Evolutionary conservation across 2,329 filamentous ascomycete genomes (phyloP).

Genomic region (Aspergillus sp.): DNA sequence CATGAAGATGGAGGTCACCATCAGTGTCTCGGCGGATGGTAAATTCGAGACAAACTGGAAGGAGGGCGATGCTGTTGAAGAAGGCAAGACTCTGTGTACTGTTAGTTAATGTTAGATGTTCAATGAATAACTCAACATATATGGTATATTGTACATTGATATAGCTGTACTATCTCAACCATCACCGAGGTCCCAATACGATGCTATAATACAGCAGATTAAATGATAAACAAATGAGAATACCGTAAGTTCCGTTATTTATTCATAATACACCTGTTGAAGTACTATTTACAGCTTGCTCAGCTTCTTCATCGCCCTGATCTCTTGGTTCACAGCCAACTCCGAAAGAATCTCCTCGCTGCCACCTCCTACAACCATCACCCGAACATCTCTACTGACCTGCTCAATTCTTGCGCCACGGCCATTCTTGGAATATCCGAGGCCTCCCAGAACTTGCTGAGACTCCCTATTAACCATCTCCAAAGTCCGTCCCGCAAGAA

Average conservation of each 20-base stretch:
- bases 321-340: conserved; percentile 52
- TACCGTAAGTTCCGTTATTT: no score
- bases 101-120: neutral
- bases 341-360: conserved; percentile 58
- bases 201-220: no score
- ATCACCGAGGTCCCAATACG: no score
- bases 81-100: conserved; percentile 30
- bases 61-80: conserved; percentile 33
- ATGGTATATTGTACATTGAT: neutral
- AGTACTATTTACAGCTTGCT: conserved; percentile 20
- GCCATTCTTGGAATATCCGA: conserved; percentile 52
- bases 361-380: conserved; percentile 56
- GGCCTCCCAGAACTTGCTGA: conserved; percentile 56
- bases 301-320: conserved; percentile 20
- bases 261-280: neutral
- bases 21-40: conserved; percentile 26
- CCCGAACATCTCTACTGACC: conserved; percentile 53
- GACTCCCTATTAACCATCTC: conserved; percentile 54
- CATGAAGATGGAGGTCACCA: conserved; percentile 46
- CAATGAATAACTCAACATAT: neutral
- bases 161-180: no score
- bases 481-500: conserved; percentile 51
- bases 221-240: no score
- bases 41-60: conserved; percentile 28
- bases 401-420: conserved; percentile 53